These are phyloP conservation scores for Nelumbo lutea DNA, from an alignment of 164 flowering plant genomes.

Conservation along the genomic window DNA sequence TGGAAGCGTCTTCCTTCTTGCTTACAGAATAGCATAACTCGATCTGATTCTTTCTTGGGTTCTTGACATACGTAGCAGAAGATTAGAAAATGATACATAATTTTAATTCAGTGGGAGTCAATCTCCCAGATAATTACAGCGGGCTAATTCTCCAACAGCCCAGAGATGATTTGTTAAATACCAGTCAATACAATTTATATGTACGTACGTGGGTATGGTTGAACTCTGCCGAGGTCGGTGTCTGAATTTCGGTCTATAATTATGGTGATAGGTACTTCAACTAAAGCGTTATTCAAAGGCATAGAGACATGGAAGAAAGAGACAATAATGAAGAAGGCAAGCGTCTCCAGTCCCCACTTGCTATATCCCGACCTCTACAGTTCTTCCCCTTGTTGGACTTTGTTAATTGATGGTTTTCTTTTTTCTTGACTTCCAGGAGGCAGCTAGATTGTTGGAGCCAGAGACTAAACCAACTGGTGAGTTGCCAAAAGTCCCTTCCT, in stretches of 20 bases:
- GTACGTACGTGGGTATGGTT: too few species aligned
- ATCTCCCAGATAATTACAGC: too few species aligned
- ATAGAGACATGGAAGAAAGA: slow-evolving; percentile 77
- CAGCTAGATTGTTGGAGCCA: slow-evolving; percentile 37
- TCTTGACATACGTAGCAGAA: too few species aligned
- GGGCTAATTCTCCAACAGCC: too few species aligned
- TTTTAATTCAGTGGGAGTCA: too few species aligned
- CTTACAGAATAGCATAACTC: too few species aligned
- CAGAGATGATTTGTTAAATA: too few species aligned
- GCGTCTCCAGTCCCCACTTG: slow-evolving; percentile 5
- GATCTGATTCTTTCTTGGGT: neutral
- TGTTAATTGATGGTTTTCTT: neutral
- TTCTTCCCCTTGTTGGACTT: neutral
- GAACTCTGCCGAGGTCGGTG: too few species aligned
- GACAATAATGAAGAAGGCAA: slow-evolving; percentile 49
- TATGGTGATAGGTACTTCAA: slow-evolving; percentile 47
- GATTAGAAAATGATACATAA: too few species aligned
- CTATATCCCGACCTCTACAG: neutral
- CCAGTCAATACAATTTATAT: too few species aligned
- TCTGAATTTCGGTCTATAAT: neutral
- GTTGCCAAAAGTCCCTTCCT: slow-evolving; percentile 1
- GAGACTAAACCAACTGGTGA: slow-evolving; percentile 33
- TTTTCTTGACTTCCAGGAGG: slow-evolving; percentile 41
- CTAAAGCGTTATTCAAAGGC: slow-evolving; percentile 59
- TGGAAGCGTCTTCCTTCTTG: too few species aligned